A percentile compares a stretch with the other conserved stretches of the same genome.
Conservation (phyloP, 192 early-diverging fungal genomes). For the Mortierella alpina region DNA sequence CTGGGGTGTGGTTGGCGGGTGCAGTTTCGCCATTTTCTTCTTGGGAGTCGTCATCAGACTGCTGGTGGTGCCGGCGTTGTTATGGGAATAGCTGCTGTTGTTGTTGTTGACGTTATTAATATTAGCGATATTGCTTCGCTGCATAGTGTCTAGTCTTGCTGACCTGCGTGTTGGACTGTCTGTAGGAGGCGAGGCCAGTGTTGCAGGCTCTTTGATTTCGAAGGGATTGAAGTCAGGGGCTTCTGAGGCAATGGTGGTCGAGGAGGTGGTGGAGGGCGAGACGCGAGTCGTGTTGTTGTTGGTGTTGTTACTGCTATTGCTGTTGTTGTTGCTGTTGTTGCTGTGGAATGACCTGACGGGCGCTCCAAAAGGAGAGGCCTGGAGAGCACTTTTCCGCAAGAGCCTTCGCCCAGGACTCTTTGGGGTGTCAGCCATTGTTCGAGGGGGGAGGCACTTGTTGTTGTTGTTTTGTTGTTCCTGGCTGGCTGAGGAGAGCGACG, state of each 20-base stretch:
- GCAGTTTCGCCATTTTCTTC: background rate
- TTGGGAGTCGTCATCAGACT: background rate
- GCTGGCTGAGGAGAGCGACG: too few relatives aligned
- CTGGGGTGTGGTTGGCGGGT: slow-evolving; percentile 21
- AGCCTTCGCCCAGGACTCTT: slow-evolving; percentile 39
- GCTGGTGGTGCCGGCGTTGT: background rate
- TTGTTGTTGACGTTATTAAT: background rate
- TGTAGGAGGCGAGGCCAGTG: background rate
- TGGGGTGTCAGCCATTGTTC: slow-evolving; percentile 3
- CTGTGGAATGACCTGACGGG: slow-evolving; percentile 23
- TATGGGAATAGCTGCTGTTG: background rate
- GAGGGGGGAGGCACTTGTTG: too few relatives aligned
- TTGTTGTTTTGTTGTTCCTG: background rate
- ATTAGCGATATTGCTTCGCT: background rate
- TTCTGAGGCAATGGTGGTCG: background rate
- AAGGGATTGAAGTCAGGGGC: background rate
- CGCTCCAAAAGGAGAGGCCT: slow-evolving; percentile 45
- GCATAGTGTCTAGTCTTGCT: slow-evolving; percentile 15
- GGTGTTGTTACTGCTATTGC: background rate
- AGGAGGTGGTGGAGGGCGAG: background rate
- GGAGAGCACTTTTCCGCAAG: slow-evolving; percentile 38
- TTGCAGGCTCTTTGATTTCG: background rate
- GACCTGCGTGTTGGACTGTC: slow-evolving; percentile 31
- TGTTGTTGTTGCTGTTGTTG: slow-evolving; percentile 6
- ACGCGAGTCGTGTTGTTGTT: background rate